Conservation (phyloP, 169 alveolate species). For the Plasmodium yoelii region DNA sequence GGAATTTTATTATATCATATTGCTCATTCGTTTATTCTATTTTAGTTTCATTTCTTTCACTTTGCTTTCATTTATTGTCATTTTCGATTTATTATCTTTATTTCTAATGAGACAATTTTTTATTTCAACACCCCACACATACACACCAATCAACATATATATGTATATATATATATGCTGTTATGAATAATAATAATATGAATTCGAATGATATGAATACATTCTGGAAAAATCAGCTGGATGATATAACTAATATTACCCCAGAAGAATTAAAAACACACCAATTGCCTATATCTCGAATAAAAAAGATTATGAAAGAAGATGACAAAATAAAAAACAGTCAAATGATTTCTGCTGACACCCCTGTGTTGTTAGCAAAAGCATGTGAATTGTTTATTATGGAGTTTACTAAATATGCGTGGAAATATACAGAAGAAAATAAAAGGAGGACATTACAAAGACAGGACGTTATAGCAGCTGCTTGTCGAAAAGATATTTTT, state of each 20-base stretch:
- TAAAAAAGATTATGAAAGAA: constrained; percentile 96
- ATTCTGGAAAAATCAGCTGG: constrained; percentile 67
- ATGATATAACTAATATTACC: constrained; percentile 36
- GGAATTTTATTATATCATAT: neutral
- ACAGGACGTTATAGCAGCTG: constrained; percentile 88
- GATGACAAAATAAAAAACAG: constrained; percentile 94
- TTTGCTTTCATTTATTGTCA: neutral
- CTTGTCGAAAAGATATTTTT: constrained; percentile 91
- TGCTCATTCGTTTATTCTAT: neutral
- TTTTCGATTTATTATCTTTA: neutral
- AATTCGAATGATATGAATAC: constrained; percentile 25
- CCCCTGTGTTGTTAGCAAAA: constrained; percentile 96
- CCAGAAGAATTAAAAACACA: constrained; percentile 73
- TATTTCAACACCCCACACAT: constrained; percentile 5
- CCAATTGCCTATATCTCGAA: constrained; percentile 94
- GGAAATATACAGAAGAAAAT: constrained; percentile 93
- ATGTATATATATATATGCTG: constrained; percentile 34
- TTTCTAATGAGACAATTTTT: constrained; percentile 9
- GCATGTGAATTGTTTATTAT: constrained; percentile 97
- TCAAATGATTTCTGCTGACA: constrained; percentile 95
- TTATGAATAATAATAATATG: constrained; percentile 43
- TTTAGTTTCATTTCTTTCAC: neutral
- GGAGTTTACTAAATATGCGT: constrained; percentile 94
- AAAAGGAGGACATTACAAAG: constrained; percentile 93
- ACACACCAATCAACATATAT: neutral